Evolutionary conservation across 2,329 filamentous ascomycete species (phyloP), one percentile per base, ranked within the genome.

Genomic region (Xylariaceae sp.): DNA sequence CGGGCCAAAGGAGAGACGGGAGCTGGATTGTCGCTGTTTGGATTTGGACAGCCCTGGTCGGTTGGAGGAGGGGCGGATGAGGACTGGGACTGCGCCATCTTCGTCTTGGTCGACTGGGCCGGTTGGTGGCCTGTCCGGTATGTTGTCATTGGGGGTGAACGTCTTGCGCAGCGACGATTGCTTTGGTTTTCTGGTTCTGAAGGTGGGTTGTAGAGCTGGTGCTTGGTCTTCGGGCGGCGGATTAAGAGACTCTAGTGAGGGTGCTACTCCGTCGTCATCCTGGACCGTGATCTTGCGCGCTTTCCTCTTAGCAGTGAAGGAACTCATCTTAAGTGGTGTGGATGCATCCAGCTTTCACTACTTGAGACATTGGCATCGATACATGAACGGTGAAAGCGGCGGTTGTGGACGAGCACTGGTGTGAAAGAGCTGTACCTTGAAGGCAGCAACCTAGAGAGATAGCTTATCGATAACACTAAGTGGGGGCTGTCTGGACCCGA

Each of bases 1-100:
- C 0, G 82, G 80, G 0, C 86, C 89, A 67, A 96, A 95, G 0
- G 90, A 95, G 18, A 95, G 77, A 6, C 88, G 83, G 2, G 89
- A 79, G 3, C 73, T 69, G 1, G 68, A 61, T 2, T 75, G 84
- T 4, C 87, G 86, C 64, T 89, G 90, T 69, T 90, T 93, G 52
- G 85, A 81, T 50, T 77, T 81, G 7, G 72, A 61, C 1, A 80
- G 81, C 12, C 71, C 72, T 0, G 75, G 72, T 11, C 78, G 75
- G 34, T 72, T 73, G 2, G 78, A 54, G 0, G 69, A 66, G 1
- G 82, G 79, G 1, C 78, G 75, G 6, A 80, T 68, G 22, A 28
- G 22, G 1, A 81, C 79, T 1, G 75, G 70, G 0, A 80, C 75
- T 0, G 73, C 73, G 9, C 73, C 71, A 9, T 74, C 72, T 1